Conservation (phyloP, 345 rosid species). For the Ceriops tagal region DNA sequence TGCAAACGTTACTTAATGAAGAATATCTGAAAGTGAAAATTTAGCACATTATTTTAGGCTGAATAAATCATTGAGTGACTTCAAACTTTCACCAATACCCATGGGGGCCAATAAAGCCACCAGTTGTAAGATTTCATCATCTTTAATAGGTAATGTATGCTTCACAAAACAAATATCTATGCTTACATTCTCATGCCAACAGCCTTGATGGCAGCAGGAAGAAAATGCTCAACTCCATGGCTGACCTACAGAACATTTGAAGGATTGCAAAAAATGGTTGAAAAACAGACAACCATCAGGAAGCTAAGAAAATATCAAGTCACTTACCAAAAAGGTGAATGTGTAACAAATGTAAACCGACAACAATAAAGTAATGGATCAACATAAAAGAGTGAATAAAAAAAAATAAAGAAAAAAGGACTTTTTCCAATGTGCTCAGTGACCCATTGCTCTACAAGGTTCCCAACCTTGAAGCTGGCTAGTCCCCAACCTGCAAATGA, state of each 20-base stretch:
- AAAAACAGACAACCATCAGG: conserved; percentile 2
- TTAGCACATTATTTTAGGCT: conserved; percentile 60
- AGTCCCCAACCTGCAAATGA: conserved; percentile 48
- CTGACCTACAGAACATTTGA: conserved; percentile 47
- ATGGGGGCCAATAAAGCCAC: conserved; percentile 56
- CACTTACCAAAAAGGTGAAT: conserved; percentile 54
- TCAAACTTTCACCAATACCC: conserved; percentile 59
- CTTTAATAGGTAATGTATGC: conserved; percentile 5
- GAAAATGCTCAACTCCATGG: conserved; percentile 56
- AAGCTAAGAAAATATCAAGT: conserved; percentile 19
- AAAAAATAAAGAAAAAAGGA: conserved; percentile 6
- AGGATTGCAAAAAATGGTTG: conserved; percentile 15
- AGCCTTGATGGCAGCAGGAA: conserved; percentile 61
- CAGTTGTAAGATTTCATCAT: conserved; percentile 21
- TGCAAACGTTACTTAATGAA: conserved; percentile 56
- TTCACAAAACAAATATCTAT: conserved; percentile 15
- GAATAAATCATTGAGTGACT: conserved; percentile 48
- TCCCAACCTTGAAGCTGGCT: conserved; percentile 41
- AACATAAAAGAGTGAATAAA: background rate
- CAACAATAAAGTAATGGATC: background rate
- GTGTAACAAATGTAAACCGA: background rate
- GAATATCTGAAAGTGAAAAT: conserved; percentile 75
- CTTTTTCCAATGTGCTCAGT: conserved; percentile 59
- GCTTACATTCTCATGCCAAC: conserved; percentile 73
- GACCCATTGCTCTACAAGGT: conserved; percentile 63